These are phyloP conservation scores for Colletotrichum tropicicola DNA, from an alignment of 2,329 filamentous ascomycete genomes.

Conservation along the genomic window DNA sequence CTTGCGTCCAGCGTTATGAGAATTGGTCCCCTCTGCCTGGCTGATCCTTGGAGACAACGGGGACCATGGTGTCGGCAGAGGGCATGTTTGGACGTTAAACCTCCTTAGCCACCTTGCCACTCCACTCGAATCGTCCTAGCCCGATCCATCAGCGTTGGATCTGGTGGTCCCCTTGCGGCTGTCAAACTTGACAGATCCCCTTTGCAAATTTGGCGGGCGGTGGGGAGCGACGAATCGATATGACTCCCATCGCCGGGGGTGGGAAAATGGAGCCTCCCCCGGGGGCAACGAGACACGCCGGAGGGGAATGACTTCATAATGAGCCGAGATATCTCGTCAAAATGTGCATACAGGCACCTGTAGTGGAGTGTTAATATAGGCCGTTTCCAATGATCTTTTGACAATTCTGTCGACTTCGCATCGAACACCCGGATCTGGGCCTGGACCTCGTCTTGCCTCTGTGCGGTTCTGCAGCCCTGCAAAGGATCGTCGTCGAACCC, in stretches of 20 bases:
- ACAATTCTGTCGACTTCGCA: conserved; percentile 6
- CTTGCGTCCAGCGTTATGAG: conserved; percentile 21
- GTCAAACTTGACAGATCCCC: conserved; percentile 32
- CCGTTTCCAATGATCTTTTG: conserved; percentile 13
- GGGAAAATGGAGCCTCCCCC: neutral
- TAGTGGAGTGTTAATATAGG: conserved; percentile 7
- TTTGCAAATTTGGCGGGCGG: conserved; percentile 20
- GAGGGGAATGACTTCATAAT: conserved; percentile 28
- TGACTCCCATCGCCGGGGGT: conserved; percentile 3
- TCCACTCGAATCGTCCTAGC: conserved; percentile 22
- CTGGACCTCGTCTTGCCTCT: neutral
- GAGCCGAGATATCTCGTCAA: conserved; percentile 25
- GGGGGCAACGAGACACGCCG: neutral
- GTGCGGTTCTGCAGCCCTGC: conserved; percentile 1
- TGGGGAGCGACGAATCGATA: conserved; percentile 13
- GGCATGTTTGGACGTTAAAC: conserved; percentile 26
- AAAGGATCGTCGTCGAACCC: neutral
- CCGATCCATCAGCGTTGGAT: conserved; percentile 31
- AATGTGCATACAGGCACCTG: neutral
- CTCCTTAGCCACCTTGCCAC: conserved; percentile 25
- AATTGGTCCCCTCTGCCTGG: conserved; percentile 13
- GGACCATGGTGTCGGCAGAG: conserved; percentile 25
- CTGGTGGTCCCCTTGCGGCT: conserved; percentile 28
- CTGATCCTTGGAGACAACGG: conserved; percentile 21
- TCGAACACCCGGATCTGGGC: conserved; percentile 3